Evolutionary conservation across 2,329 filamentous ascomycete species (phyloP).

Genomic region (Pyrenophora teres): DNA sequence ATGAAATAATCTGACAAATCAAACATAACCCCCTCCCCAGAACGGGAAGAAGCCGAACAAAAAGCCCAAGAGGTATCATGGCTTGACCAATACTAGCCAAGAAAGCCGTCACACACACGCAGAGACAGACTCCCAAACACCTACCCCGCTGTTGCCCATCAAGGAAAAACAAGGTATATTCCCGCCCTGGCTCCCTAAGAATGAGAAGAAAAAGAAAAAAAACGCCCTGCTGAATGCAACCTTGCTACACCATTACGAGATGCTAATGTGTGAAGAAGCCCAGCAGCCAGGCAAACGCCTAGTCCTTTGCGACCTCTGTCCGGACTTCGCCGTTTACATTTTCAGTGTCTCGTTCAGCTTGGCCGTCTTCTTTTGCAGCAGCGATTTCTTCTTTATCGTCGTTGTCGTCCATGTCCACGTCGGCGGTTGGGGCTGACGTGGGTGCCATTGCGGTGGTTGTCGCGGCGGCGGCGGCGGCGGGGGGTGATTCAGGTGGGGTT

Average conservation of each 20-base stretch:
- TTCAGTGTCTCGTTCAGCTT: constrained; percentile 35
- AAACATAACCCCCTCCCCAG: too few species aligned
- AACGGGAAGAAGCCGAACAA: too few species aligned
- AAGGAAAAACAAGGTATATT: background rate
- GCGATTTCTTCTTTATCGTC: constrained; percentile 24
- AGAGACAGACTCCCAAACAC: constrained; percentile 16
- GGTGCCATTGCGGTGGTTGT: constrained; percentile 12
- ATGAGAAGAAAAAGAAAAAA: too few species aligned
- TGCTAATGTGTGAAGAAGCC: too few species aligned
- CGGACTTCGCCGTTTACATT: constrained; percentile 40
- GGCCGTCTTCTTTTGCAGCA: constrained; percentile 32
- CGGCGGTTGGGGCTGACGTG: constrained; percentile 25
- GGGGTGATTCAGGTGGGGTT: constrained; percentile 45
- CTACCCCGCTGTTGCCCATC: constrained; percentile 13
- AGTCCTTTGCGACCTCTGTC: constrained; percentile 36
- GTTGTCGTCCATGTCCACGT: constrained; percentile 41
- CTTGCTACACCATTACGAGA: too few species aligned
- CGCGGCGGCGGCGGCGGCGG: constrained; percentile 20
- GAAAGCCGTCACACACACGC: constrained; percentile 4
- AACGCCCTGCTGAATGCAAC: constrained; percentile 12
- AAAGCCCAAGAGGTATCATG: constrained; percentile 18
- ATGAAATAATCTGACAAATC: too few species aligned
- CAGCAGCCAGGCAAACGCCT: background rate
- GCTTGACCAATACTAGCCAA: background rate
- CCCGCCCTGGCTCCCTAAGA: too few species aligned